Evolutionary conservation across 495 filamentous ascomycete species (phyloP).

Genomic region (Apodospora peruviana): DNA sequence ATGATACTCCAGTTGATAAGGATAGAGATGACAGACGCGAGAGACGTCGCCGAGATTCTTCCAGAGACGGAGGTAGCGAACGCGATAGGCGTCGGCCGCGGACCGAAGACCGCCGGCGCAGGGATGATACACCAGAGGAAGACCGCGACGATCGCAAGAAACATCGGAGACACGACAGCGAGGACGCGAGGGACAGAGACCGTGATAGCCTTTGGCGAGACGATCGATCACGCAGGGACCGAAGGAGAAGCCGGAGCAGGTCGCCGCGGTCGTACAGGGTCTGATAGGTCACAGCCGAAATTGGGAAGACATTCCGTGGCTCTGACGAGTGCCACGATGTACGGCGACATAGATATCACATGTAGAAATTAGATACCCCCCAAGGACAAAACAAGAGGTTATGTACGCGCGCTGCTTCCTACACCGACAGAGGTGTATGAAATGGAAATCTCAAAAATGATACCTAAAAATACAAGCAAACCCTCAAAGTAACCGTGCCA

Average conservation of each 20-base stretch:
- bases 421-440: too few species aligned
- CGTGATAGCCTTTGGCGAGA: too few species aligned
- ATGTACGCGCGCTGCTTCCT: too few species aligned
- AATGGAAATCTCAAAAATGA: too few species aligned
- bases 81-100: constrained; percentile 21
- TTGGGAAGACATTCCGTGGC: too few species aligned
- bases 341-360: too few species aligned
- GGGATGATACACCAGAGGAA: constrained; percentile 4
- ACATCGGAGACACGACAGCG: constrained; percentile 15
- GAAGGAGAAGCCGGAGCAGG: constrained; percentile 18
- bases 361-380: too few species aligned
- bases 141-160: constrained; percentile 17
- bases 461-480: too few species aligned
- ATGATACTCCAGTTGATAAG: constrained; percentile 13
- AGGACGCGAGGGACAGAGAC: constrained; percentile 14
- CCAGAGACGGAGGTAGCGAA: constrained; percentile 20
- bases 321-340: too few species aligned
- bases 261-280: constrained; percentile 14
- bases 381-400: too few species aligned
- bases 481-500: too few species aligned
- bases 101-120: constrained; percentile 17
- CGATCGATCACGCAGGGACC: constrained; percentile 11
- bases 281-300: neutral
- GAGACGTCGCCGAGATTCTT: constrained; percentile 22
- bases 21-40: constrained; percentile 22